Evolutionary conservation across 352 stramenopile genomes (phyloP).

Genomic region (Phytophthora capsici): DNA sequence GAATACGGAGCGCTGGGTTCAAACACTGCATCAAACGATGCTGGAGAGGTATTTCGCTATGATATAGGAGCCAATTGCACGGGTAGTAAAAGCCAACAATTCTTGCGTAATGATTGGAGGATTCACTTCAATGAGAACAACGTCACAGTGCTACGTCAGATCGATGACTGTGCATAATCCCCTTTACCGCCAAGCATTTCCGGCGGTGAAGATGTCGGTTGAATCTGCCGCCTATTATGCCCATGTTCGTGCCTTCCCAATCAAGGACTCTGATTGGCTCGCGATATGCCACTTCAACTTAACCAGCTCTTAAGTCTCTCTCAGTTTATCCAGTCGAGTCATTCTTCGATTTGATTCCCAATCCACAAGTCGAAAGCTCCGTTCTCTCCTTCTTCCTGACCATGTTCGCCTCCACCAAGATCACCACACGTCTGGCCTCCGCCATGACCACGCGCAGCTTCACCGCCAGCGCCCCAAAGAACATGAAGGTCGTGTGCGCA

Average conservation of each 20-base stretch:
- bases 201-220: neutral
- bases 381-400: neutral
- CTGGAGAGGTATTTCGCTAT: constrained; percentile 29
- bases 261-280: neutral
- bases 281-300: constrained; percentile 12
- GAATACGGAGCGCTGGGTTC: constrained; percentile 36
- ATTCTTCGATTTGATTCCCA: constrained; percentile 32
- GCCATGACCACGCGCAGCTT: constrained; percentile 25
- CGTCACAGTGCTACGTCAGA: neutral
- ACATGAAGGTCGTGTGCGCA: constrained; percentile 47
- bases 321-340: constrained; percentile 8
- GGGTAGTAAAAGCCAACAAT: neutral
- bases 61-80: neutral
- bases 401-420: constrained; percentile 37
- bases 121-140: neutral
- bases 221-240: neutral
- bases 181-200: neutral
- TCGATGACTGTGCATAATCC: neutral
- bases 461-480: constrained; percentile 30
- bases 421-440: constrained; percentile 22
- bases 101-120: neutral
- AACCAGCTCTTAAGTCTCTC: neutral
- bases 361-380: constrained; percentile 12
- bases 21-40: constrained; percentile 34
- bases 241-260: neutral